A percentile compares a stretch with the other conserved stretches of the same genome.
Conservation (phyloP, 176 grass and related monocot genomes). For the Aegilops sharonensis region DNA sequence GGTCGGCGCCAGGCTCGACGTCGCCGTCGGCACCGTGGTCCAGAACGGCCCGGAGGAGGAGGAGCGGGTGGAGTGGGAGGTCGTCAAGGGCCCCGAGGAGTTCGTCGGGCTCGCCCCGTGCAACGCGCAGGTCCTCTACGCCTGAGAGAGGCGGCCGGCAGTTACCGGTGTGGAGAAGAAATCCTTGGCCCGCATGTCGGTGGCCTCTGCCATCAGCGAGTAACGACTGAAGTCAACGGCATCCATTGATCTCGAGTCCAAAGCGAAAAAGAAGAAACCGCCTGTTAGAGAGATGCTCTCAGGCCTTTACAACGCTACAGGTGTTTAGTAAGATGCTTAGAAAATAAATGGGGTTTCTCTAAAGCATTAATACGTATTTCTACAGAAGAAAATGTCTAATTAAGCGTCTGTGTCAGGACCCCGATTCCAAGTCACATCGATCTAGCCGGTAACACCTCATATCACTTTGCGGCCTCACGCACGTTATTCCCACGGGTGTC, state of each 20-base stretch:
- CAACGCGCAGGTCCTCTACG: conserved; percentile 79
- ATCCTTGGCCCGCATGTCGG: background rate
- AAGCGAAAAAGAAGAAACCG: background rate
- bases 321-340: too few relatives aligned
- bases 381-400: too few relatives aligned
- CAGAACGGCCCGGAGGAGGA: background rate
- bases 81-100: conserved; percentile 72
- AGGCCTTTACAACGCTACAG: too few relatives aligned
- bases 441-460: too few relatives aligned
- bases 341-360: too few relatives aligned
- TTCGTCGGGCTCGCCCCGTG: conserved; percentile 75
- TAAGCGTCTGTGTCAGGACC: too few relatives aligned
- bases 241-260: background rate
- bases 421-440: too few relatives aligned
- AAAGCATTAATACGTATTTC: too few relatives aligned
- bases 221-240: background rate
- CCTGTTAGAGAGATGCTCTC: too few relatives aligned
- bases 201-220: background rate
- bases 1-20: conserved; percentile 69
- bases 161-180: background rate
- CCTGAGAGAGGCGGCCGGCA: conserved; percentile 1
- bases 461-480: too few relatives aligned
- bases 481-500: too few relatives aligned
- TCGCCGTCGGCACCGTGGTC: conserved; percentile 45
- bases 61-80: conserved; percentile 80